These are phyloP conservation scores for Rozella allomycis DNA, from an alignment of 371 early-diverging fungal genomes.

Conservation along the genomic window DNA sequence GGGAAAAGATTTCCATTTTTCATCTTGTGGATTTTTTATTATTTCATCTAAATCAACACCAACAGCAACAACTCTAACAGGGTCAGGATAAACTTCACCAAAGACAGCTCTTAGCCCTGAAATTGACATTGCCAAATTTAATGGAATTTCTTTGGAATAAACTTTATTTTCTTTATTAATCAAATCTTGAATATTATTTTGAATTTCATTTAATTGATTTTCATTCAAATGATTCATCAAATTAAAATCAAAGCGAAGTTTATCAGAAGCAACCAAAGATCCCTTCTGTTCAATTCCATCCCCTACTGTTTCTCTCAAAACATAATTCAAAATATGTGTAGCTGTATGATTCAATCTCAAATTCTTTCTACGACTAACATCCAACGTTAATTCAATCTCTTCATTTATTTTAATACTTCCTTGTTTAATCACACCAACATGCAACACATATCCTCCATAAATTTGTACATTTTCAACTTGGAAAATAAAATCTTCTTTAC, in stretches of 20 bases:
- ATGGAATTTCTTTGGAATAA: conserved; percentile 63
- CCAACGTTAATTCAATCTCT: conserved; percentile 52
- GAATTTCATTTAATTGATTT: conserved; percentile 59
- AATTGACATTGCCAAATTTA: conserved; percentile 56
- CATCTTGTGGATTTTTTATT: conserved; percentile 50
- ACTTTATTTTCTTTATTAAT: conserved; percentile 52
- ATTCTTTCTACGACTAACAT: conserved; percentile 57
- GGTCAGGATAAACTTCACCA: conserved; percentile 90
- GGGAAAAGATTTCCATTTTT: conserved; percentile 52
- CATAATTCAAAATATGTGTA: conserved; percentile 94
- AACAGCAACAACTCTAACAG: conserved; percentile 81
- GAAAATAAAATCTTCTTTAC: conserved; percentile 43
- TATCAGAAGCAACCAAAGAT: conserved; percentile 88
- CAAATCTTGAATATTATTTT: conserved; percentile 55
- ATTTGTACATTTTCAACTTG: conserved; percentile 85
- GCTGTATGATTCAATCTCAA: conserved; percentile 92
- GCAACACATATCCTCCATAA: conserved; percentile 89
- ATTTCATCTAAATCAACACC: conserved; percentile 73
- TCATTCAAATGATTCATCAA: conserved; percentile 48
- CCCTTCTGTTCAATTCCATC: conserved; percentile 84
- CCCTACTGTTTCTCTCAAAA: conserved; percentile 58
- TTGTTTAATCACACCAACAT: conserved; percentile 80
- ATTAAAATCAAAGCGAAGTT: conserved; percentile 92
- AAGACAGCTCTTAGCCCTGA: conserved; percentile 82
- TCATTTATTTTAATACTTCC: conserved; percentile 48